Evolutionary conservation across 805 yeast genomes (phyloP), one percentile per base, ranked within the genome.

Genomic region (Candida coleopterorum): DNA sequence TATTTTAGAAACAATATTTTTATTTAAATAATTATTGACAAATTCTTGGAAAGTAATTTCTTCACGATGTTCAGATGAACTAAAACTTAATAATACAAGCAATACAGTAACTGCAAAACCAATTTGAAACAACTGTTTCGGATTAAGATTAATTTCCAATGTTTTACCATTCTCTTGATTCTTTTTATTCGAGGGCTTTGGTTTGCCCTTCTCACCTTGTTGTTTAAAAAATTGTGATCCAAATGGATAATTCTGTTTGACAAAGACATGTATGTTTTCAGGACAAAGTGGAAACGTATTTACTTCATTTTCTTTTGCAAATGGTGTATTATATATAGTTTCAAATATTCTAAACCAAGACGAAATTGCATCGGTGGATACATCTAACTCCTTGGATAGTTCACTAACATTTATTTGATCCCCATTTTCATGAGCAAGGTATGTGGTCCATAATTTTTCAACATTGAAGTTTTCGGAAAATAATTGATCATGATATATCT

Each of bases 31-130:
- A 32, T 79, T 70, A 4, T 80, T 68, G 28, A 86, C 74, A 64
- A 93, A 90, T 53, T 90, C 95, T 64, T 93, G 97, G 82, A 88
- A 93, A 2, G 96, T 79, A 41, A 90, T 69, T 52, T 85, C 88
- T 34, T 55, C 52, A 14, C 25, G 12, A 28, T 49, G 44, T 7
- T 55, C 60, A 4, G 26, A 27, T n/a, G 32, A 16, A 3, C 32
- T 20, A 17, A 20, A 27, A n/a, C 16, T 21, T 25, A 20, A 20
- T 21, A 34, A 27, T 14, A 34, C 18, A 4, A 27, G 14, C 4
- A 18, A 20, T 17, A 65, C 45, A 12, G 64, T 62, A 24, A 53
- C 51, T 2, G 57, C 38, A n/a, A 60, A 32, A 17, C 64, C 66
- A 21, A 62, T 24, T 42, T 59, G 65, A 39, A 63, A 58, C 34